Conservation (phyloP, 2,329 filamentous ascomycete species). For the Phialophora macrospora region DNA sequence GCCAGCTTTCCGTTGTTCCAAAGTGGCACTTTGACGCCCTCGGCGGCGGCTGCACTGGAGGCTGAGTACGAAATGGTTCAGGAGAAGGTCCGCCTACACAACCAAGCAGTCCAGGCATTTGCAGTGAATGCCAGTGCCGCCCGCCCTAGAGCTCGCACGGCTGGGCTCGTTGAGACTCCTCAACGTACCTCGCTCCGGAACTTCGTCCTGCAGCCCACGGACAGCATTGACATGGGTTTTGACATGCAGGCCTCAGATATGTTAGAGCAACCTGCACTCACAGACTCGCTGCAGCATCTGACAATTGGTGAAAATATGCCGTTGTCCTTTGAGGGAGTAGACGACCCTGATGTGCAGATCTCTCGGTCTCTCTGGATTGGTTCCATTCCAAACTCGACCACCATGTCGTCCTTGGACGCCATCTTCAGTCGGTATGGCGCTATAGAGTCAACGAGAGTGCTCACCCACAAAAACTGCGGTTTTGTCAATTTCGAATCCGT, state of each 20-base stretch:
- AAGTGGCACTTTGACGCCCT: conserved; percentile 65
- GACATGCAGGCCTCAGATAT: conserved; percentile 30
- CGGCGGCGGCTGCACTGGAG: conserved; percentile 58
- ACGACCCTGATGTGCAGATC: conserved; percentile 73
- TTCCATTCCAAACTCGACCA: conserved; percentile 95
- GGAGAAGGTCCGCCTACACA: conserved; percentile 81
- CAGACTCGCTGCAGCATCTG: conserved; percentile 35
- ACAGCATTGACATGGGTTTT: conserved; percentile 25
- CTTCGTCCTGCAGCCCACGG: conserved; percentile 66
- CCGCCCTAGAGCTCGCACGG: conserved; percentile 86
- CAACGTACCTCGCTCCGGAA: conserved; percentile 67
- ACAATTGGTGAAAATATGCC: conserved; percentile 30
- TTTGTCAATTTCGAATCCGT: conserved; percentile 96
- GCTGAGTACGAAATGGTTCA: conserved; percentile 66
- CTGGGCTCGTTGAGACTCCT: conserved; percentile 82
- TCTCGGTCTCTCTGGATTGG: conserved; percentile 96
- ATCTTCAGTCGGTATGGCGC: conserved; percentile 94
- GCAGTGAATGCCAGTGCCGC: conserved; percentile 80
- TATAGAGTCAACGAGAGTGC: conserved; percentile 86
- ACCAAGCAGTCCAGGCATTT: conserved; percentile 90
- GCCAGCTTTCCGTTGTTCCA: conserved; percentile 60
- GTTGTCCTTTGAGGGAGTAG: conserved; percentile 69
- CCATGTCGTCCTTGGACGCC: conserved; percentile 88
- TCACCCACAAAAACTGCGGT: conserved; percentile 98
- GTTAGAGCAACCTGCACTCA: conserved; percentile 26